These are phyloP conservation scores for Fusarium dlaminii DNA, from an alignment of 2,329 filamentous ascomycete genomes.

Conservation along the genomic window DNA sequence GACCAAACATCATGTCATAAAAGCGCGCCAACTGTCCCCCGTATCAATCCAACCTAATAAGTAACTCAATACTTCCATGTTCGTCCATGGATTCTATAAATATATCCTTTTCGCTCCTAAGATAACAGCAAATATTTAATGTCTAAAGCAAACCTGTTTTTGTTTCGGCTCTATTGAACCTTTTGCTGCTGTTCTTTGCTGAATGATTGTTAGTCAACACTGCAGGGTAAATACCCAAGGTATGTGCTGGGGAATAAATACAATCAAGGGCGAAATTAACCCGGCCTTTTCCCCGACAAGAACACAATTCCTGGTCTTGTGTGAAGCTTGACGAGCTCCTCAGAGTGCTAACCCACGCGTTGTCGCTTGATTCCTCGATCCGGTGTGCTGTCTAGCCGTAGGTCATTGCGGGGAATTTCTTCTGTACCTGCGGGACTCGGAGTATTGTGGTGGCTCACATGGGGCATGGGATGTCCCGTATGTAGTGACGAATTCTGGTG, in stretches of 20 bases:
- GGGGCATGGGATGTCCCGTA: slow-evolving; percentile 18
- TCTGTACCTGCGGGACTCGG: slow-evolving; percentile 61
- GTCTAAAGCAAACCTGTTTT: neutral
- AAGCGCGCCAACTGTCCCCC: slow-evolving; percentile 3
- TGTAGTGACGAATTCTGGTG: slow-evolving; percentile 45
- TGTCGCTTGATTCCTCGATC: slow-evolving; percentile 51
- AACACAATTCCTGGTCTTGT: neutral
- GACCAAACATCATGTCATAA: slow-evolving; percentile 15
- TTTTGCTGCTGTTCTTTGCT: neutral
- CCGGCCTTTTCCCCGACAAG: neutral
- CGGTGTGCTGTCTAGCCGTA: slow-evolving; percentile 42
- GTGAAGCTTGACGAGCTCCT: neutral
- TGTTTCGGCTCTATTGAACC: neutral
- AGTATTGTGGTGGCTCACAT: slow-evolving; percentile 44
- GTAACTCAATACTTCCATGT: neutral
- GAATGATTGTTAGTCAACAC: neutral
- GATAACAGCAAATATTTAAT: neutral
- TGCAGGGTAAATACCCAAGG: neutral
- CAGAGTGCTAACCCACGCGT: slow-evolving; percentile 46
- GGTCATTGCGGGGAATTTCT: slow-evolving; percentile 58
- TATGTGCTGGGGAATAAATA: slow-evolving; percentile 6
- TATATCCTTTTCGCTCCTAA: neutral
- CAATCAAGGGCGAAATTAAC: neutral
- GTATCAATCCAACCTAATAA: neutral
- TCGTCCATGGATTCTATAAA: slow-evolving; percentile 11